Base-by-base conservation (phyloP, 306 rosid species). In the Prunus dulcis region DNA sequence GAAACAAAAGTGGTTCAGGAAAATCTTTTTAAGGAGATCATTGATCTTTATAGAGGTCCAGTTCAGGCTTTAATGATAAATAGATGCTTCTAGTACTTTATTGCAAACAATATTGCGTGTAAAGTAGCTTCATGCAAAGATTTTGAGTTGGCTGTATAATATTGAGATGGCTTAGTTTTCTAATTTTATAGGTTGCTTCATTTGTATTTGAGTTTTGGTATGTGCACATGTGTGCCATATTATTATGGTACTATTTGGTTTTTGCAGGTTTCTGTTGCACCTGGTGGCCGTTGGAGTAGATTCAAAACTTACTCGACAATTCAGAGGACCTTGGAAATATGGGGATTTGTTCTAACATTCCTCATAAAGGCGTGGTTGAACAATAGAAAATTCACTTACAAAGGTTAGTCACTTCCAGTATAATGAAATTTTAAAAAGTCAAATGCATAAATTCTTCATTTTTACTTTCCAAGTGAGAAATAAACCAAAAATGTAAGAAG, bases 211-310 rank as follows among this genome's bases (percentile, higher is more conserved):
- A 17, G 74, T 38, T 53, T 53, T 18, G 18, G 14, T 34, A 57
- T 64, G 67, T 71, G 43, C 28, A 20, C 64, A 20, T 19, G 4
- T 1, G 6, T 58, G 50, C 76, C 34, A 56, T 18, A 15, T 12
- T 71, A 58, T 15, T 43, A 43, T 60, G 47, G 65, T 30, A 46
- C 80, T 76, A 49, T 17, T 19, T 86, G 79, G 62, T 28, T 80
- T 79, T 69, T 81, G 71, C 83, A 94, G 98, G 99, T 95, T 76
- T 90, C 97, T 22, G 93, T 87, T 82, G 84, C 93, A 14, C 97
- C 99, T 65, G 97, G 99, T 68, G 99, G 99, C 73, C 96, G 97
- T 19, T 95, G 99, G 99, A 89, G 87, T 79, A 88, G 97, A 81
- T 95, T 95, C 79, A 95, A 92, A 89, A 91, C 99, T 45, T 95